A percentile compares a stretch with the other conserved stretches of the same genome.
These are phyloP conservation scores for Colletotrichum musae DNA, from an alignment of 2,329 filamentous ascomycete species.

Conservation along the genomic window DNA sequence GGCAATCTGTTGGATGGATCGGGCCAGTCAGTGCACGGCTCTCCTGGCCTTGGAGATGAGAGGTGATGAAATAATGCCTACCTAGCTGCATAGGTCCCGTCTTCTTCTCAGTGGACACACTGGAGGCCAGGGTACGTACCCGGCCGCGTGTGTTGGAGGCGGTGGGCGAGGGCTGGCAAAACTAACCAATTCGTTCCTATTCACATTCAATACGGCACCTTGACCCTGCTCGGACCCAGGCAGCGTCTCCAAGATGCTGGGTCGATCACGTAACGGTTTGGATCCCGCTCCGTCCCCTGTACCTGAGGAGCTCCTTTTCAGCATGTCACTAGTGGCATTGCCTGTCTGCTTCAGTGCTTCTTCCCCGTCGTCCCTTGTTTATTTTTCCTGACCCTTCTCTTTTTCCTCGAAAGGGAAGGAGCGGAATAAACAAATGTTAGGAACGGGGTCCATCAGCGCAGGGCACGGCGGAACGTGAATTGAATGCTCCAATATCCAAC, in stretches of 20 bases:
- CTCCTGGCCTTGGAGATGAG: constrained; percentile 20
- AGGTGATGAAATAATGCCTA: constrained; percentile 32
- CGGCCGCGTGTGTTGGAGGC: constrained; percentile 19
- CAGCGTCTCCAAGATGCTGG: constrained; percentile 38
- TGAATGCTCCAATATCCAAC: no score
- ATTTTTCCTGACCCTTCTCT: neutral
- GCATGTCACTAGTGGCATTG: constrained; percentile 10
- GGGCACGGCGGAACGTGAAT: constrained; percentile 13
- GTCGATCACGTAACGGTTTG: constrained; percentile 41
- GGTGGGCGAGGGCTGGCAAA: constrained; percentile 11
- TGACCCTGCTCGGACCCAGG: constrained; percentile 26
- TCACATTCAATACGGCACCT: constrained; percentile 19
- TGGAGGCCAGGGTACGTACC: constrained; percentile 9
- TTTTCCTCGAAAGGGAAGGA: no score
- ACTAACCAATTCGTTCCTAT: constrained; percentile 8
- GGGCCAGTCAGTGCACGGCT: constrained; percentile 17
- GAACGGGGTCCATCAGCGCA: neutral
- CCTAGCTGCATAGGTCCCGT: neutral
- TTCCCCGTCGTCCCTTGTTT: constrained; percentile 5
- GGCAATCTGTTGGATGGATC: constrained; percentile 26
- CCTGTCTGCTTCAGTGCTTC: constrained; percentile 1
- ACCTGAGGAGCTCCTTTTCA: constrained; percentile 19
- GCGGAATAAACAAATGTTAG: neutral
- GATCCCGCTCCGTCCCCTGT: constrained; percentile 35
- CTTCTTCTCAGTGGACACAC: no score